Conservation (phyloP, 495 filamentous ascomycete species). For the Podospora pseudoanserina region DNA sequence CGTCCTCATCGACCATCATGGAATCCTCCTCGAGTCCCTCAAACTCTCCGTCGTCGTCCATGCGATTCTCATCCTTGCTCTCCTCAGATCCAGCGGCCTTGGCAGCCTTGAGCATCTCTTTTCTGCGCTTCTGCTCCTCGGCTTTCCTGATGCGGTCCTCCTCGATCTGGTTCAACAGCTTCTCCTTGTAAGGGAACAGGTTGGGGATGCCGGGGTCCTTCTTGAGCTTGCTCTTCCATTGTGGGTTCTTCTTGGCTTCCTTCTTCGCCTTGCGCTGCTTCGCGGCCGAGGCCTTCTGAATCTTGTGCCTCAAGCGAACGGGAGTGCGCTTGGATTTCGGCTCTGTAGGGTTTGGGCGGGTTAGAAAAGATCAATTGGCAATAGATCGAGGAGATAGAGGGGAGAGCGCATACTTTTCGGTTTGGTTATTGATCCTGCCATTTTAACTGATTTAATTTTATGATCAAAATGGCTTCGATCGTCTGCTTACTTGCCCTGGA, state of each 20-base stretch:
- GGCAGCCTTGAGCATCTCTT: slow-evolving; percentile 67
- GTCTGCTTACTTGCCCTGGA: slow-evolving; percentile 4
- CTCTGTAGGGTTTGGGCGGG: slow-evolving; percentile 49
- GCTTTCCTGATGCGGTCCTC: slow-evolving; percentile 73
- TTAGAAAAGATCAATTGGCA: not conserved
- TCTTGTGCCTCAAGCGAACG: slow-evolving; percentile 87
- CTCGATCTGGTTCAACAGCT: slow-evolving; percentile 89
- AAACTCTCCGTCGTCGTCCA: slow-evolving; percentile 38
- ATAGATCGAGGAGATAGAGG: not conserved
- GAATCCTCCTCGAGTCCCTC: slow-evolving; percentile 33
- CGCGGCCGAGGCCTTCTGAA: slow-evolving; percentile 84
- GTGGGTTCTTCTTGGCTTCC: slow-evolving; percentile 88
- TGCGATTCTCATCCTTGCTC: slow-evolving; percentile 39
- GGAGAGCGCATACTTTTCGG: slow-evolving; percentile 44
- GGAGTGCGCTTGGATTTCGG: slow-evolving; percentile 90
- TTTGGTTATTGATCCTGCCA: slow-evolving; percentile 51
- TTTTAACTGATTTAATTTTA: slow-evolving; percentile 23
- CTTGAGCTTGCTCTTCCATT: slow-evolving; percentile 90
- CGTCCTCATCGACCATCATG: slow-evolving; percentile 44
- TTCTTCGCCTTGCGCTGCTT: slow-evolving; percentile 90
- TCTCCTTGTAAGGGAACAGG: slow-evolving; percentile 96
- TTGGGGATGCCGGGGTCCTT: slow-evolving; percentile 98
- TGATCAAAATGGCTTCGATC: slow-evolving; percentile 3
- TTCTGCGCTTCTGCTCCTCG: slow-evolving; percentile 67
- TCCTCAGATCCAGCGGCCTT: slow-evolving; percentile 43